These are phyloP conservation scores for Mortierella sp. DNA, from an alignment of 371 early-diverging fungal genomes.

Conservation along the genomic window DNA sequence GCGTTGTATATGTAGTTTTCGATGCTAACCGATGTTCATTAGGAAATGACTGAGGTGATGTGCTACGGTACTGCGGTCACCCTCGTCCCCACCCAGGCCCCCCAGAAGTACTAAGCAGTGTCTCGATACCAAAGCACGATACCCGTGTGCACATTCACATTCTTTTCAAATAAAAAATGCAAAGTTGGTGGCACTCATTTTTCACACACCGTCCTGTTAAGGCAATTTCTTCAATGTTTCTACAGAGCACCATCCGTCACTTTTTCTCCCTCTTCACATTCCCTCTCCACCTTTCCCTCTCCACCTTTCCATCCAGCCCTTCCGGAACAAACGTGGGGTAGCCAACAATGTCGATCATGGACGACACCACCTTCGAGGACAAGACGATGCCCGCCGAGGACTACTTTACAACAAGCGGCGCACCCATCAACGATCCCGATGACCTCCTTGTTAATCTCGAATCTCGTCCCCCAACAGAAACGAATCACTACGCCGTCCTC, in stretches of 20 bases:
- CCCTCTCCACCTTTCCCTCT: neutral
- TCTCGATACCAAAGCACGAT: neutral
- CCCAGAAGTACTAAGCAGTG: neutral
- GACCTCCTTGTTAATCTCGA: conserved; percentile 63
- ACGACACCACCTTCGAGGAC: conserved; percentile 67
- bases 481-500: conserved; percentile 87
- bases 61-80: conserved; percentile 54
- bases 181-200: neutral
- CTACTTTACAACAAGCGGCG: conserved; percentile 2
- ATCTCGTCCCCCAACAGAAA: conserved; percentile 61
- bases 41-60: conserved; percentile 58
- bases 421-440: conserved; percentile 52
- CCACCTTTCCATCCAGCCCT: neutral
- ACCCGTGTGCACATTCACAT: neutral
- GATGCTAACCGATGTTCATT: neutral
- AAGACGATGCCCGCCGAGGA: conserved; percentile 53
- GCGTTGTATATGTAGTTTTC: too few relatives aligned
- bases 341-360: conserved; percentile 12
- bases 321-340: neutral
- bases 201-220: neutral
- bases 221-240: neutral
- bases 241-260: neutral
- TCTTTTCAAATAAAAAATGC: neutral
- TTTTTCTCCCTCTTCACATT: neutral
- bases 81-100: conserved; percentile 24